These are phyloP conservation scores for Verticillium longisporum DNA, from an alignment of 2,329 filamentous ascomycete genomes.

Conservation along the genomic window DNA sequence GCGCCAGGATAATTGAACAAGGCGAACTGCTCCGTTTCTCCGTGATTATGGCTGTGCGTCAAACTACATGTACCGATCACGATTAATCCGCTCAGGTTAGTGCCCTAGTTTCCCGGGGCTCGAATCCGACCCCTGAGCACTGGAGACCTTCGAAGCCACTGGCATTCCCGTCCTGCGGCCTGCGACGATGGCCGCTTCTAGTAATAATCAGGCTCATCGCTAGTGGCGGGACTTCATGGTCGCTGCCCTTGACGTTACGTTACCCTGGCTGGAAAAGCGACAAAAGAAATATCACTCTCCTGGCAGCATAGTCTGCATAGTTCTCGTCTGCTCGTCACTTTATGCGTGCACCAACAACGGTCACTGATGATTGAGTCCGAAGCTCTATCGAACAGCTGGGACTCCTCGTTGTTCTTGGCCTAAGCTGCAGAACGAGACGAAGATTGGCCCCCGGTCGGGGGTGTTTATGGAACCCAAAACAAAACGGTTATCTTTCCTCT, in stretches of 20 bases:
- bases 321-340: too few species aligned
- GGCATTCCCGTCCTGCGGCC: not conserved
- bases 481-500: not conserved
- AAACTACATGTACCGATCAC: not conserved
- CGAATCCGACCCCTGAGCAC: not conserved
- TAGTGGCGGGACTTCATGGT: not conserved
- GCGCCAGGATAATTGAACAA: not conserved
- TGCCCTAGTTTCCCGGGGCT: not conserved
- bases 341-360: too few species aligned
- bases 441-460: not conserved
- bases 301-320: too few species aligned
- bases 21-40: not conserved
- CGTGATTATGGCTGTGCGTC: not conserved
- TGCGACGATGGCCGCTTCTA: not conserved
- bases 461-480: not conserved
- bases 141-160: not conserved
- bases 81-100: not conserved
- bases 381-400: too few species aligned
- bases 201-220: not conserved
- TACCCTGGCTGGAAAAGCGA: too few species aligned
- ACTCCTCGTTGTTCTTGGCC: too few species aligned
- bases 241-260: too few species aligned
- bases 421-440: not conserved
- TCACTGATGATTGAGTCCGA: too few species aligned
- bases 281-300: too few species aligned